Conservation (phyloP, 2,329 filamentous ascomycete genomes). For the Chrysosphaeria jannelii region DNA sequence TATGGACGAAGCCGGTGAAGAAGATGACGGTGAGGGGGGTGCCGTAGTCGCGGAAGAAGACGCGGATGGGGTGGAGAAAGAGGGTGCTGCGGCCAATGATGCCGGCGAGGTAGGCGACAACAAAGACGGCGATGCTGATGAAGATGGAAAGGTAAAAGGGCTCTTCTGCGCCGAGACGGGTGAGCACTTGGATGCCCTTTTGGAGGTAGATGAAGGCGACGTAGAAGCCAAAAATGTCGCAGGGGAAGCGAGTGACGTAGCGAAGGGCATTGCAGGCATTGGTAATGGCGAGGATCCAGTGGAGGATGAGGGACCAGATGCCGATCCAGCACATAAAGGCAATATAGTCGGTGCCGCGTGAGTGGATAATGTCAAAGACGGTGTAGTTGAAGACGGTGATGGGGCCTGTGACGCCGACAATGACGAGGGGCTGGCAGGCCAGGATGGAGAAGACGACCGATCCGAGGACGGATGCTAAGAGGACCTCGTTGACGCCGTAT, state of each 20-base stretch:
- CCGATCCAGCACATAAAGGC: slow-evolving; percentile 84
- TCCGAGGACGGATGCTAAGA: slow-evolving; percentile 61
- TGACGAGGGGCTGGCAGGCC: slow-evolving; percentile 61
- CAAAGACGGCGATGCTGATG: slow-evolving; percentile 48
- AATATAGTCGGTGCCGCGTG: slow-evolving; percentile 52
- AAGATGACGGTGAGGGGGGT: slow-evolving; percentile 60
- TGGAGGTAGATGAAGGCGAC: slow-evolving; percentile 79
- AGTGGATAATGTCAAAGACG: slow-evolving; percentile 62
- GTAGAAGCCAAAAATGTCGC: slow-evolving; percentile 84
- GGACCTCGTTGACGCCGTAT: slow-evolving; percentile 72
- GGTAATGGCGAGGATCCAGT: slow-evolving; percentile 55
- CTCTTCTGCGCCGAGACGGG: slow-evolving; percentile 33
- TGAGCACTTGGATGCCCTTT: slow-evolving; percentile 67
- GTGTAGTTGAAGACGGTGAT: slow-evolving; percentile 91
- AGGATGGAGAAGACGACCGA: slow-evolving; percentile 54
- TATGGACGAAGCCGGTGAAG: slow-evolving; percentile 69
- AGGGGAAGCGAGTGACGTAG: slow-evolving; percentile 74
- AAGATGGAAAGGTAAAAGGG: slow-evolving; percentile 56
- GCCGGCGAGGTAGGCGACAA: slow-evolving; percentile 43
- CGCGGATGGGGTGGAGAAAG: slow-evolving; percentile 43
- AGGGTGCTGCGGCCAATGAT: slow-evolving; percentile 38
- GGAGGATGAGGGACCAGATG: slow-evolving; percentile 61
- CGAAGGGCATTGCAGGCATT: slow-evolving; percentile 73
- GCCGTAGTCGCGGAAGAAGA: slow-evolving; percentile 74
- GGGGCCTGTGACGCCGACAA: slow-evolving; percentile 71